Conservation (phyloP, 2,329 filamentous ascomycete species). For the Aspergillus unguis region DNA sequence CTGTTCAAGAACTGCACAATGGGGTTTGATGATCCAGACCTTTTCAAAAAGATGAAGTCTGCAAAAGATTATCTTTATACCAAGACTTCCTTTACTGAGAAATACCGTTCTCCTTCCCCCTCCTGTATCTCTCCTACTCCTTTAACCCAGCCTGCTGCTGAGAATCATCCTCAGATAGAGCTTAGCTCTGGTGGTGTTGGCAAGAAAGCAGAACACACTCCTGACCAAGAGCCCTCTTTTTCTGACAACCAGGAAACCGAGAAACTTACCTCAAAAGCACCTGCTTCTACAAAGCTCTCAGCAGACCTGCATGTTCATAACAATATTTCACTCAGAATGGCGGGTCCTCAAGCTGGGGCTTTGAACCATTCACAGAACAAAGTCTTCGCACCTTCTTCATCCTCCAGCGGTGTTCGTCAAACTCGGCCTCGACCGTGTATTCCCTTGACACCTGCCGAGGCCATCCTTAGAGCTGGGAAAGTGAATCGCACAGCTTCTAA, state of each 20-base stretch:
- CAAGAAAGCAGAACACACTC: neutral
- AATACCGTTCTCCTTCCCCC: neutral
- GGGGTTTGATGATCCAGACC: conserved; percentile 2
- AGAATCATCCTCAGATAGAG: neutral
- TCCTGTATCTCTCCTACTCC: too few relatives aligned
- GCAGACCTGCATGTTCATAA: too few relatives aligned
- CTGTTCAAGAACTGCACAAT: neutral
- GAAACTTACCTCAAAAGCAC: too few relatives aligned
- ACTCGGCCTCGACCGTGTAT: neutral
- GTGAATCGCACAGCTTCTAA: too few relatives aligned
- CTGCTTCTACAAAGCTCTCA: too few relatives aligned
- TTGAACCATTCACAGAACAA: too few relatives aligned
- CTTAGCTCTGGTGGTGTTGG: neutral
- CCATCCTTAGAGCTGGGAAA: neutral
- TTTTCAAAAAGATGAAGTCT: conserved; percentile 6
- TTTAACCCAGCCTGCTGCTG: too few relatives aligned
- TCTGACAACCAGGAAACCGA: too few relatives aligned
- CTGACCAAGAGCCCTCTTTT: neutral
- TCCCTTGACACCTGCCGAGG: neutral
- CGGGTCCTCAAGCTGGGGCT: too few relatives aligned
- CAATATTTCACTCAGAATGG: too few relatives aligned
- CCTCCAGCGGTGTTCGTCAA: neutral
- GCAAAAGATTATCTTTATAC: neutral
- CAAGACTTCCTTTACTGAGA: neutral
- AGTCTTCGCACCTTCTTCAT: neutral